Evolutionary conservation across 83 land plant species (phyloP).

Genomic region (Isoetes engelmannii): DNA sequence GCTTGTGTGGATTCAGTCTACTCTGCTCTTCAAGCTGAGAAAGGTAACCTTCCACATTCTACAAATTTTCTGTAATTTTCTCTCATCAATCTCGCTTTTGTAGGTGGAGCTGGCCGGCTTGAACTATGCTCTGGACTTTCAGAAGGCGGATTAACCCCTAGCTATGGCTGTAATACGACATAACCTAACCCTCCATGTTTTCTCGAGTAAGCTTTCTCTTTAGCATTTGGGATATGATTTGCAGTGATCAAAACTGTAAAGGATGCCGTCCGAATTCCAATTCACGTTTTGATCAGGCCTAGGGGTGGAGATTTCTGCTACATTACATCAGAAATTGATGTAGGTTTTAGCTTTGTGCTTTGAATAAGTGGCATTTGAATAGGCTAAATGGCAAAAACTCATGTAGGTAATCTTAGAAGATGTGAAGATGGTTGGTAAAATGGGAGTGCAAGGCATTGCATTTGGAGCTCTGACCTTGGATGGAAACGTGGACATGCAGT

Average conservation of each 20-base stretch:
- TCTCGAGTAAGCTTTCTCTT: constrained; percentile 6
- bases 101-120: constrained; percentile 27
- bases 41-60: background rate
- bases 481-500: constrained; percentile 1
- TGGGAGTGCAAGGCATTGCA: constrained; percentile 24
- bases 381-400: too few species aligned
- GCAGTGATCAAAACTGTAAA: constrained; percentile 20
- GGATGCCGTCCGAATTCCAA: constrained; percentile 13
- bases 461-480: constrained; percentile 15
- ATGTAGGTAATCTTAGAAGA: constrained; percentile 22
- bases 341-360: too few species aligned
- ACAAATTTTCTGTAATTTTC: background rate
- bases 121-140: constrained; percentile 16
- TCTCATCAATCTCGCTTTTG: background rate
- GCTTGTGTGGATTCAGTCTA: constrained; percentile 25
- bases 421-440: constrained; percentile 2
- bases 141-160: constrained; percentile 19
- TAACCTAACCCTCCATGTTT: too few species aligned
- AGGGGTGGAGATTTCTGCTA: constrained; percentile 24
- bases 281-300: constrained; percentile 23
- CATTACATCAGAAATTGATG: constrained; percentile 11
- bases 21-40: constrained; percentile 19
- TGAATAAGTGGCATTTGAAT: too few species aligned
- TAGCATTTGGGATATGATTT: background rate
- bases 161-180: too few species aligned